These are phyloP conservation scores for Salvia sclarea DNA, from an alignment of 305 asterid genomes.

Conservation along the genomic window DNA sequence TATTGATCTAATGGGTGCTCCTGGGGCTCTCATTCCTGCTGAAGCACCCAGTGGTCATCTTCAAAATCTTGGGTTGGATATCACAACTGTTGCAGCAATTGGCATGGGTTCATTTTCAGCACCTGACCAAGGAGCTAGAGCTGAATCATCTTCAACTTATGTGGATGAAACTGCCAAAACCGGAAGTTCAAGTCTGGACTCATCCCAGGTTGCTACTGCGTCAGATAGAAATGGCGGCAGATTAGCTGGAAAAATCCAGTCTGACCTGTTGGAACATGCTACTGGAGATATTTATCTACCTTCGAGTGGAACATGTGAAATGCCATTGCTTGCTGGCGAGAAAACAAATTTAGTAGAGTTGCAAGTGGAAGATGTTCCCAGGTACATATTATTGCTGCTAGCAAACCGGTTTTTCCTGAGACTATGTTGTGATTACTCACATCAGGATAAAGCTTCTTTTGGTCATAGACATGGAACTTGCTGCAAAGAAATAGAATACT, in stretches of 20 bases:
- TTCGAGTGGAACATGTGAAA: slow-evolving; percentile 38
- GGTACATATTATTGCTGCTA: slow-evolving; percentile 39
- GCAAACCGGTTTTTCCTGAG: slow-evolving; percentile 40
- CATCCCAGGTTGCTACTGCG: slow-evolving; percentile 33
- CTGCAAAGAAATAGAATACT: slow-evolving; percentile 37
- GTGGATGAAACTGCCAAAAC: slow-evolving; percentile 38
- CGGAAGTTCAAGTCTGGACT: slow-evolving; percentile 39
- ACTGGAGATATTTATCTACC: slow-evolving; percentile 42
- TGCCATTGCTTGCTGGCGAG: slow-evolving; percentile 34
- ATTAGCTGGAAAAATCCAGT: slow-evolving; percentile 36
- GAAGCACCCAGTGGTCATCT: slow-evolving; percentile 76
- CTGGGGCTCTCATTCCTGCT: slow-evolving; percentile 93
- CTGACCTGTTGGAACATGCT: slow-evolving; percentile 44
- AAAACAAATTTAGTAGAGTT: slow-evolving; percentile 40
- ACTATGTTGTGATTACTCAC: slow-evolving; percentile 38
- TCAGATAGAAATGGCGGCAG: slow-evolving; percentile 34
- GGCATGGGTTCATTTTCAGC: slow-evolving; percentile 39
- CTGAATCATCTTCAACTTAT: slow-evolving; percentile 36
- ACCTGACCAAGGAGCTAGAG: slow-evolving; percentile 40
- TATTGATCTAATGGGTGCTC: slow-evolving; percentile 99
- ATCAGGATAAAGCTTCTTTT: slow-evolving; percentile 32
- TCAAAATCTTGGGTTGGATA: slow-evolving; percentile 64
- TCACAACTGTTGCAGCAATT: slow-evolving; percentile 43
- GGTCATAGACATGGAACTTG: slow-evolving; percentile 37
- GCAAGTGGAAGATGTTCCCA: slow-evolving; percentile 47